Evolutionary conservation across 352 stramenopile species (phyloP), one percentile per base, ranked within the genome.

Genomic region (Globisporangium paroecandrum): DNA sequence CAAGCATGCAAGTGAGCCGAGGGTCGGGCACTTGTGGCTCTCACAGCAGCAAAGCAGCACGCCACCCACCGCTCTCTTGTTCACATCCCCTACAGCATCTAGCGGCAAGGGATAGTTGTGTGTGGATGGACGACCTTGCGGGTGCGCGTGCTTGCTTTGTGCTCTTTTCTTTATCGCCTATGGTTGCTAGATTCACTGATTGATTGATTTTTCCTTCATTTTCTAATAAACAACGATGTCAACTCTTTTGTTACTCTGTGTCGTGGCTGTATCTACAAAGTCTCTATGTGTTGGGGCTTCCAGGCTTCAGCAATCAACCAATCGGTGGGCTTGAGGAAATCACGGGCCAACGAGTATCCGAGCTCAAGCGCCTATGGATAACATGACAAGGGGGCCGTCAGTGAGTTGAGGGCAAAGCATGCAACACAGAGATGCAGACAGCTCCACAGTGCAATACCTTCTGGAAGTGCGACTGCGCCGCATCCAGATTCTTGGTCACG

Each of bases 401-500:
- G 36, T 47, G 22, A 68, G 15, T 56, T 22, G 9, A 41, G 20
- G 6, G 7, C 15, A 27, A 59, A 59, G 54, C 10, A 59, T 10
- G 6, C 9, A 27, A 59, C 12, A 46, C 38, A 46, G 38, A 43
- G 36, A 43, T 43, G 36, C 12, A 43, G 36, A 43, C 43, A 6
- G 22, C 41, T 20, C 15, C 41, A 47, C 29, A 32, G 0, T 32
- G 29, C 20, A 78, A 9, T 22, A 58, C 78, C 74, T 84, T 75
- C 15, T 75, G 74, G 58, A 91, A 92, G 68, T 93, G 81, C 1
- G 68, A 71, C n/a, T 89, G 77, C 3, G 85, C 87, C 24, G 82
- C 75, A 18, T 85, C 77, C 0, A 69, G 32, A 64, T 91, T 87
- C 34, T 81, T 81, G 32, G 69, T 27, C 6, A 93, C 82, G 55